Conservation (phyloP, 768 basidiomycete species). For the Naganishia friedmannii region DNA sequence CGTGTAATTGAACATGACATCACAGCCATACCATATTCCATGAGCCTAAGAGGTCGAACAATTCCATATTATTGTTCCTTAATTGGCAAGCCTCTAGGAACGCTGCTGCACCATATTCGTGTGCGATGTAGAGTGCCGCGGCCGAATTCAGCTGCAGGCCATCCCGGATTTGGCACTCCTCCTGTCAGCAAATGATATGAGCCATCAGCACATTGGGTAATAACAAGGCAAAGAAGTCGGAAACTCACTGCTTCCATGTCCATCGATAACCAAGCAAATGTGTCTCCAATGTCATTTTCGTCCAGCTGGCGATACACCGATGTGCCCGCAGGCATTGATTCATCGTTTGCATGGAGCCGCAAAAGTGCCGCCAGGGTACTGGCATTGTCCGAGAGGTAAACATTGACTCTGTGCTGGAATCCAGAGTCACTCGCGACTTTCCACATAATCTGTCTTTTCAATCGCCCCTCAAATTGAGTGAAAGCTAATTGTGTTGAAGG, state of each 20-base stretch:
- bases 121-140: constrained; percentile 1
- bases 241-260: not conserved
- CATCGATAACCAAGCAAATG: constrained; percentile 3
- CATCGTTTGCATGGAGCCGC: not conserved
- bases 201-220: too few species aligned
- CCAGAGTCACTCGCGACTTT: not conserved
- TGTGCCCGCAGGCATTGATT: not conserved
- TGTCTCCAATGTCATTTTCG: not conserved
- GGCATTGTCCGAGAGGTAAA: not conserved
- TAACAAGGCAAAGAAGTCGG: not conserved
- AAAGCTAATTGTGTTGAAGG: not conserved
- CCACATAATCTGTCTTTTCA: constrained; percentile 9
- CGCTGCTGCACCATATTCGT: not conserved
- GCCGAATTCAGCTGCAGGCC: constrained; percentile 7
- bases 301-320: not conserved
- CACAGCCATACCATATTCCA: constrained; percentile 1
- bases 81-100: not conserved
- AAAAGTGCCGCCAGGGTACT: not conserved
- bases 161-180: not conserved
- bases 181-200: not conserved
- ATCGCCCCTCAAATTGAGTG: not conserved
- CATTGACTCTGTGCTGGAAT: not conserved
- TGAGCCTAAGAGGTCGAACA: not conserved
- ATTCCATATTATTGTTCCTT: not conserved
- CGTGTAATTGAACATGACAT: not conserved